Conservation (phyloP, 2,329 filamentous ascomycete species). For the Fusarium coicis region DNA sequence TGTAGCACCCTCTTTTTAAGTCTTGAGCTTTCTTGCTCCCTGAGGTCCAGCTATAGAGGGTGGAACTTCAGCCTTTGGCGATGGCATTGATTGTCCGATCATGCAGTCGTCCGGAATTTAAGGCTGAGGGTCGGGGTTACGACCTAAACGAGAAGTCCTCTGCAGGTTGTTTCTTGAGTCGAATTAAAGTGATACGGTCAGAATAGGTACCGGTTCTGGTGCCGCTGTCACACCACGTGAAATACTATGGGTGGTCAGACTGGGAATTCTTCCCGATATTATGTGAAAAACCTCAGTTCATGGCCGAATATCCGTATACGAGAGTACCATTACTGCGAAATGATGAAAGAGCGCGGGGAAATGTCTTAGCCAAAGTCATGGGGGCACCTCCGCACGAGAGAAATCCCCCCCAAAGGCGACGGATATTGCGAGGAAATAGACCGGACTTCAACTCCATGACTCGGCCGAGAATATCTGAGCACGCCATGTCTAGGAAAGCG, state of each 20-base stretch:
- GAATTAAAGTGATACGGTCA: neutral
- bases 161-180: neutral
- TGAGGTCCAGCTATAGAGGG: neutral
- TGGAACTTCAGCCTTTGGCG: neutral
- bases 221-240: neutral
- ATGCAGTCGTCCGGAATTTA: neutral
- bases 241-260: neutral
- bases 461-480: slow-evolving; percentile 30
- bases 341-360: neutral
- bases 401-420: slow-evolving; percentile 11
- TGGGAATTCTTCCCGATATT: neutral
- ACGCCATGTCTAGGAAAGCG: neutral
- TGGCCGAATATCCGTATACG: neutral
- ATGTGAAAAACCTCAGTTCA: neutral
- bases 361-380: neutral
- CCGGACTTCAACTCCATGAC: neutral
- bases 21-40: neutral
- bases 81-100: slow-evolving; percentile 7
- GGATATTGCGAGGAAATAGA: slow-evolving; percentile 27
- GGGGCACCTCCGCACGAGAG: neutral
- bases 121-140: neutral
- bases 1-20: neutral
- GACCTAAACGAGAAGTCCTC: neutral
- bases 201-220: neutral
- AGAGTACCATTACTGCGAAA: neutral